Evolutionary conservation across 1,284 basidiomycete genomes (phyloP).

Genomic region (Wolfiporia cocos): DNA sequence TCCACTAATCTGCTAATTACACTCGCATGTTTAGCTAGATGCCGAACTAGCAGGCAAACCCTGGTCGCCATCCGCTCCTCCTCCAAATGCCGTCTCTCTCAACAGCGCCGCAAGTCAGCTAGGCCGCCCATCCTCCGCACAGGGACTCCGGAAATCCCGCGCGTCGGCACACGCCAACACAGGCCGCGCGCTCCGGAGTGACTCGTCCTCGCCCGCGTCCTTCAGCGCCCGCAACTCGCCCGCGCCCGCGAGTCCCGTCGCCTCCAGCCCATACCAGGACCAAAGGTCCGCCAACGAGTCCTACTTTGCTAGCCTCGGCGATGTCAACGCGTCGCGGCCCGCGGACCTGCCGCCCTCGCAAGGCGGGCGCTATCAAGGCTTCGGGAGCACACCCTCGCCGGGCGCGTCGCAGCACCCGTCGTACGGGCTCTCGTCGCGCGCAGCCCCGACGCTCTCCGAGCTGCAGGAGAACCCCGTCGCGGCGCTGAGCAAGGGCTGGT

Average conservation of each 20-base stretch:
- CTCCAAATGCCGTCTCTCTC: slow-evolving; percentile 33
- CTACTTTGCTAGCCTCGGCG: slow-evolving; percentile 71
- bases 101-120: slow-evolving; percentile 34
- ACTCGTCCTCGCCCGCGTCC: slow-evolving; percentile 46
- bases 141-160: slow-evolving; percentile 73
- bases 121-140: slow-evolving; percentile 55
- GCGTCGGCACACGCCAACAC: slow-evolving; percentile 50
- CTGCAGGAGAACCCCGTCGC: slow-evolving; percentile 74
- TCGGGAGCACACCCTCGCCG: slow-evolving; percentile 68
- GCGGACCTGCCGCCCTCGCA: slow-evolving; percentile 76
- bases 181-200: slow-evolving; percentile 39
- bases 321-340: slow-evolving; percentile 64
- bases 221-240: slow-evolving; percentile 41
- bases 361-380: slow-evolving; percentile 81
- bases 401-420: slow-evolving; percentile 50
- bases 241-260: slow-evolving; percentile 25
- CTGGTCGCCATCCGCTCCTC: slow-evolving; percentile 67
- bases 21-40: too few relatives aligned
- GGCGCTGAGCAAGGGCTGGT: slow-evolving; percentile 83
- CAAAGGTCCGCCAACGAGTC: slow-evolving; percentile 73
- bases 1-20: slow-evolving; percentile 2
- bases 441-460: slow-evolving; percentile 66
- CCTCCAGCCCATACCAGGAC: slow-evolving; percentile 33
- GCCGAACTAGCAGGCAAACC: slow-evolving; percentile 60
- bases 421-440: slow-evolving; percentile 60